Evolutionary conservation across 768 basidiomycete genomes (phyloP).

Genomic region (Calocybe cyanea): DNA sequence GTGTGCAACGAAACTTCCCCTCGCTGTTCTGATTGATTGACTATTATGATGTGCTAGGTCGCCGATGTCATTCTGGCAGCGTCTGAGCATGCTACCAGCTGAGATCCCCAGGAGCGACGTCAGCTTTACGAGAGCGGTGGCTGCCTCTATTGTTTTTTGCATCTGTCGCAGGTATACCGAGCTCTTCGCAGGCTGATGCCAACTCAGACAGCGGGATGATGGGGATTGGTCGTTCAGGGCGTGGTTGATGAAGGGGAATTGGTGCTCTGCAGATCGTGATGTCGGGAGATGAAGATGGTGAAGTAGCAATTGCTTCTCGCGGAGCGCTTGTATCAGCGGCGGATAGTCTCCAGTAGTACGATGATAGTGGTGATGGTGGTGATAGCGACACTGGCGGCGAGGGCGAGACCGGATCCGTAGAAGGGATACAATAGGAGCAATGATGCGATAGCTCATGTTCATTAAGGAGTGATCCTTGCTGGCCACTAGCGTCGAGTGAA

Average conservation of each 20-base stretch:
- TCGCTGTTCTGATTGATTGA: too few relatives aligned
- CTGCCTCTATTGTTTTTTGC: too few relatives aligned
- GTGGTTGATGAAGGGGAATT: conserved; percentile 41
- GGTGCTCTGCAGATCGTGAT: conserved; percentile 17
- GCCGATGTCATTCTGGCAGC: too few relatives aligned
- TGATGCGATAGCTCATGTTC: too few relatives aligned
- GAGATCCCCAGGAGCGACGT: background rate
- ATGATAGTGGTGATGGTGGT: conserved; percentile 9
- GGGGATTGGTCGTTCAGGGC: conserved; percentile 41
- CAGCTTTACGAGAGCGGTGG: background rate
- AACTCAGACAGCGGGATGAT: conserved; percentile 40
- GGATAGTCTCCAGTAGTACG: conserved; percentile 11
- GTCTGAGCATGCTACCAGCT: too few relatives aligned
- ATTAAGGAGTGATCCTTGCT: too few relatives aligned
- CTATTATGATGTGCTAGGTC: too few relatives aligned
- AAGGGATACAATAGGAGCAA: too few relatives aligned
- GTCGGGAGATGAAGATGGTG: conserved; percentile 19
- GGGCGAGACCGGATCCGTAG: too few relatives aligned
- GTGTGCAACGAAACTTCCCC: too few relatives aligned
- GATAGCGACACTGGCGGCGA: conserved; percentile 9
- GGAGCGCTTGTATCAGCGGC: conserved; percentile 15
- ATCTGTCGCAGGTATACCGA: conserved; percentile 1
- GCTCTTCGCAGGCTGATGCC: conserved; percentile 35
- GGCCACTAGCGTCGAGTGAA: too few relatives aligned
- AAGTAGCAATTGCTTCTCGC: background rate